Base-by-base conservation (phyloP, 306 rosid genomes). In the Castanea crenata region DNA sequence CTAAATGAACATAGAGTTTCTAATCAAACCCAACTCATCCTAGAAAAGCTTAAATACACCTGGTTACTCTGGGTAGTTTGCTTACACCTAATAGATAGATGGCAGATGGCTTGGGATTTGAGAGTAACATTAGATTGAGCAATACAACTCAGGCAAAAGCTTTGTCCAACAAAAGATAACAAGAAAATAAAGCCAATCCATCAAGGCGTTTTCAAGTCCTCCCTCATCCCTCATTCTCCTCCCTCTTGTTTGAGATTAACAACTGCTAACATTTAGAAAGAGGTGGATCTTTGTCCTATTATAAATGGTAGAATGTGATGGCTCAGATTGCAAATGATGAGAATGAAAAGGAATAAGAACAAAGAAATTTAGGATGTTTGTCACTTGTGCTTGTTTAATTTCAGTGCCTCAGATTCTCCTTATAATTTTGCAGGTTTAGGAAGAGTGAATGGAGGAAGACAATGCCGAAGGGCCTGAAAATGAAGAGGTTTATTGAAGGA, bases 391-490 rank as follows among this genome's bases (percentile, higher is more conserved):
- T 4, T 67, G 38, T 18, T 34, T 1, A 18, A 67, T 19, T 69
- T 71, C 59, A 19, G 56, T 25, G 55, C 83, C 74, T 84, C 64
- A 31, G 20, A 79, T 11, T 71, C 54, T 73, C 62, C 49, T 69
- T 82, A 21, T 34, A 62, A 71, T 52, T 34, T 34, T 86, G 79
- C 91, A 95, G 99, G 84, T 91, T 95, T 71, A 91, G 91, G 92
- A 93, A 92, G 86, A 85, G 93, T 71, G 69, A 93, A 81, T 95
- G 99, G 98, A 90, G 92, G 92, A 91, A 87, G 86, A 85, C 91
- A 69, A 87, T 83, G 79, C 96, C 99, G 3, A 95, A 89, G 83
- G 99, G 99, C 81, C 81, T 95, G 82, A 95, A 90, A 87, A 80
- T 95, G 87, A 95, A 90, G 85, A 95, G 86, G 83, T 86, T 91